Evolutionary conservation across 2,329 filamentous ascomycete genomes (phyloP).

Genomic region (Pestalotiopsis sp.): DNA sequence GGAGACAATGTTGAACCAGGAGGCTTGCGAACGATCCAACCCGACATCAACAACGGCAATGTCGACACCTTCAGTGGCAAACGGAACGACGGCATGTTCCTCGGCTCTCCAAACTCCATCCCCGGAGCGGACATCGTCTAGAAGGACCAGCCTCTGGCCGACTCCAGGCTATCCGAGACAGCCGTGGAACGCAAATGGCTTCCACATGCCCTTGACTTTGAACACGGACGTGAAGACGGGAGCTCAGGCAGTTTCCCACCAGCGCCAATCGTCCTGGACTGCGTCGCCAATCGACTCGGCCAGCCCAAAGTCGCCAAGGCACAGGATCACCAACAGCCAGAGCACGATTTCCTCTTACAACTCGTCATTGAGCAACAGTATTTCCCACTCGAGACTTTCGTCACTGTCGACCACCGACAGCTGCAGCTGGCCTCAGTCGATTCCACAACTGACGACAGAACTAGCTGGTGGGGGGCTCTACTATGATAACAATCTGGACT

Average conservation of each 20-base stretch:
- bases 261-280: conserved; percentile 26
- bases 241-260: conserved; percentile 22
- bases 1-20: conserved; percentile 42
- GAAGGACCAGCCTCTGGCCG: conserved; percentile 32
- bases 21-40: conserved; percentile 19
- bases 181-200: conserved; percentile 56
- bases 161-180: conserved; percentile 40
- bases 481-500: conserved; percentile 14
- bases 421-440: conserved; percentile 29
- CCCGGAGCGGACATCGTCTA: conserved; percentile 23
- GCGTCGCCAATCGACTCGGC: conserved; percentile 26
- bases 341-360: conserved; percentile 56
- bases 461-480: conserved; percentile 26
- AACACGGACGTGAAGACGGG: conserved; percentile 35
- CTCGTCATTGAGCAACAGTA: conserved; percentile 45
- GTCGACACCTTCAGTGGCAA: conserved; percentile 27
- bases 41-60: conserved; percentile 14
- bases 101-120: conserved; percentile 32
- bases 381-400: conserved; percentile 55
- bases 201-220: conserved; percentile 46
- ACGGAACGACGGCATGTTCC: conserved; percentile 24
- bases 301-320: conserved; percentile 39
- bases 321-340: conserved; percentile 54
- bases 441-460: conserved; percentile 38
- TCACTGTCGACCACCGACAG: conserved; percentile 55